These are phyloP conservation scores for Asclepias syriaca DNA, from an alignment of 257 asterid species.

Conservation along the genomic window DNA sequence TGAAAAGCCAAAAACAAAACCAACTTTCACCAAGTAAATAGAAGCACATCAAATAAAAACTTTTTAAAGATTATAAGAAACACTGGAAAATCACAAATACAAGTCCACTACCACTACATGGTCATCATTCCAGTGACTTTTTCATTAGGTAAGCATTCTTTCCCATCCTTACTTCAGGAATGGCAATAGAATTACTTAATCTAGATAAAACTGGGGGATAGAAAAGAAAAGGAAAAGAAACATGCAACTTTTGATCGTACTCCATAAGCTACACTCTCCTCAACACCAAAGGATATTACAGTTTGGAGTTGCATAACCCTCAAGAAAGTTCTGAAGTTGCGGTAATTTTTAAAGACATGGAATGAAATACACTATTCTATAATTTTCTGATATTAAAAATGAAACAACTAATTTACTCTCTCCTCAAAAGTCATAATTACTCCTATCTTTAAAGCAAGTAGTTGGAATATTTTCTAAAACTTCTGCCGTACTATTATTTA, in stretches of 20 bases:
- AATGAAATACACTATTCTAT: too few relatives aligned
- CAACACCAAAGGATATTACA: too few relatives aligned
- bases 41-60: neutral
- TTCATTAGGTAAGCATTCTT: neutral
- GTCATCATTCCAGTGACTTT: constrained; percentile 1
- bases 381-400: too few relatives aligned
- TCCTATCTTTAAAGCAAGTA: too few relatives aligned
- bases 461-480: too few relatives aligned
- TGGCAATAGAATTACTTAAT: neutral
- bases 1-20: neutral
- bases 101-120: neutral
- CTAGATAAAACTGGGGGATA: neutral
- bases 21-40: neutral
- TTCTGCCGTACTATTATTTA: neutral
- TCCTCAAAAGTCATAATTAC: too few relatives aligned
- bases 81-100: neutral
- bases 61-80: neutral
- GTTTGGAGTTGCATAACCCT: too few relatives aligned
- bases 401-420: too few relatives aligned
- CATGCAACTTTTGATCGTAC: neutral
- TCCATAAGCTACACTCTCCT: too few relatives aligned
- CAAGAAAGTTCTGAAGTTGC: too few relatives aligned
- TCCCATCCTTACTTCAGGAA: neutral
- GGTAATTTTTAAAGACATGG: too few relatives aligned
- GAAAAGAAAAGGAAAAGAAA: neutral